phyloP scores from a whole-genome alignment of 345 rosid species.

The Sapria himalayana region DNA sequence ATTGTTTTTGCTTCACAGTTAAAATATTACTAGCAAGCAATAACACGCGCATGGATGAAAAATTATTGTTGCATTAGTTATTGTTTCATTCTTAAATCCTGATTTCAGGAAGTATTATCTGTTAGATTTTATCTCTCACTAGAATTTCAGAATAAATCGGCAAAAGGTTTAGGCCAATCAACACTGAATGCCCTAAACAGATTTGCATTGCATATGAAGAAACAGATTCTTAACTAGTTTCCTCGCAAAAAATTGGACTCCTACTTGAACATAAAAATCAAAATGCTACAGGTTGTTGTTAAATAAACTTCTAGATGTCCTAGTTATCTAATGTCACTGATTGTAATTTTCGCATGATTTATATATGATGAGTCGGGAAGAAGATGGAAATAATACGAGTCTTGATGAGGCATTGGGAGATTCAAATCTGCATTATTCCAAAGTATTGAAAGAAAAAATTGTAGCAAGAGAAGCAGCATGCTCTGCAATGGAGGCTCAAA shows the following conservation, averaged over 20 bases:
- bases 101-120: not conserved
- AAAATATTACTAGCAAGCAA: no score
- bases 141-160: conserved; percentile 32
- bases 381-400: conserved; percentile 70
- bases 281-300: conserved; percentile 59
- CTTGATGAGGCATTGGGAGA: conserved; percentile 80
- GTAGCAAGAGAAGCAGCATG: conserved; percentile 80
- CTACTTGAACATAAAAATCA: conserved; percentile 62
- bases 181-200: conserved; percentile 29
- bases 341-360: not conserved
- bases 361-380: conserved; percentile 32
- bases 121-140: conserved; percentile 1
- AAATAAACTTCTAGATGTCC: not conserved
- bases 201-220: conserved; percentile 48
- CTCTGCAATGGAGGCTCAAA: conserved; percentile 69
- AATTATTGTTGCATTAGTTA: conserved; percentile 2
- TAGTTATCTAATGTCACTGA: not conserved
- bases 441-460: conserved; percentile 73
- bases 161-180: conserved; percentile 32
- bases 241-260: conserved; percentile 70
- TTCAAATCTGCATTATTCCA: conserved; percentile 78
- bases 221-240: conserved; percentile 77
- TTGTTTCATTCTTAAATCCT: not conserved
- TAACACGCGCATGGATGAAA: not conserved
- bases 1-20: not conserved